Percentiles rank a stretch among this genome's conserved stretches.
Evolutionary conservation across 371 early-diverging fungal species (phyloP).

Genomic region (Mucor piriformis): DNA sequence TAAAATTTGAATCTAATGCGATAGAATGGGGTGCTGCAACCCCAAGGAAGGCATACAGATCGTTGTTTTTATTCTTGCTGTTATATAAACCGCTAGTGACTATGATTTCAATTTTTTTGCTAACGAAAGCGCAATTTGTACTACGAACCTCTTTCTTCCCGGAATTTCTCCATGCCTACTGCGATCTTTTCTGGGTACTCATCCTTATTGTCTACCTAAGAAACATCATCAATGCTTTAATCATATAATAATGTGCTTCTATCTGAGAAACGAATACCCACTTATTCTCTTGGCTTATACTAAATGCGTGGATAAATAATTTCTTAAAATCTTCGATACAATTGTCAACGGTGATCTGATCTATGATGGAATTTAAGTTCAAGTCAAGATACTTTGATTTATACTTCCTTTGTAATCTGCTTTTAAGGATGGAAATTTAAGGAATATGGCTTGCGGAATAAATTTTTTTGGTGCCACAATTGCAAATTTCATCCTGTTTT

Average conservation of each 20-base stretch:
- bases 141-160: background rate
- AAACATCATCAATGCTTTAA: background rate
- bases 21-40: background rate
- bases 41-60: background rate
- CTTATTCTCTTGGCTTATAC: background rate
- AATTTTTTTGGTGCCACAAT: no score
- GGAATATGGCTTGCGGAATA: no score
- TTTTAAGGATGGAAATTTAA: no score
- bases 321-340: background rate
- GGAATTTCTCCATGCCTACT: background rate
- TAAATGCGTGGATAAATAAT: background rate
- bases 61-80: no score
- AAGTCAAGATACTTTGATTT: no score
- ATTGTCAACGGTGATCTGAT: background rate
- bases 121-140: background rate
- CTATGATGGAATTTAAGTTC: no score
- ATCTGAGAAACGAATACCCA: conserved; percentile 3
- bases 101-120: background rate
- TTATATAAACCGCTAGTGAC: conserved; percentile 2
- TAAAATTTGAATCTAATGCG: background rate
- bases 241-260: background rate
- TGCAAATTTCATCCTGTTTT: no score
- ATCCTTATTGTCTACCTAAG: background rate
- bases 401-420: no score
- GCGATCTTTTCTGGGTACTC: background rate